Conservation (phyloP, 2,329 filamentous ascomycete genomes). For the Plenodomus lindquistii region DNA sequence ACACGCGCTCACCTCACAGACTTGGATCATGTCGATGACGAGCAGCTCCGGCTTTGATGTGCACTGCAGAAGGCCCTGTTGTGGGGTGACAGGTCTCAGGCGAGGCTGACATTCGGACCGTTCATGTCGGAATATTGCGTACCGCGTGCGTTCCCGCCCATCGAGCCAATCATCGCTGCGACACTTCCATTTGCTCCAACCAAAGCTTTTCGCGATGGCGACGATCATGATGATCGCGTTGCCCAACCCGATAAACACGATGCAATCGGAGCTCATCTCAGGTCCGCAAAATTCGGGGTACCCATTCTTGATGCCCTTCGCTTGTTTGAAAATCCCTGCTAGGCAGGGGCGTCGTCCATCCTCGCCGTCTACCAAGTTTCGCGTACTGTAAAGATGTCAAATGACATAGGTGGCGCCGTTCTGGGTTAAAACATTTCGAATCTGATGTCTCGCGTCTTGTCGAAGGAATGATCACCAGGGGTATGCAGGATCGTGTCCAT, state of each 20-base stretch:
- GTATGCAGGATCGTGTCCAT: too few relatives aligned
- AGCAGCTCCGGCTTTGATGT: neutral
- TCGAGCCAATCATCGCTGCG: constrained; percentile 7
- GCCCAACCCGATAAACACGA: constrained; percentile 3
- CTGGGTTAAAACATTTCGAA: too few relatives aligned
- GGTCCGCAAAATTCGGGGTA: neutral
- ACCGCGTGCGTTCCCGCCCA: constrained; percentile 5
- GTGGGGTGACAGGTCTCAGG: constrained; percentile 1
- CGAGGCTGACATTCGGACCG: constrained; percentile 13
- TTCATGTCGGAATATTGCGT: constrained; percentile 8
- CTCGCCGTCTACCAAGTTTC: neutral
- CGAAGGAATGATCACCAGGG: too few relatives aligned
- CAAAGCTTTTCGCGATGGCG: constrained; percentile 8
- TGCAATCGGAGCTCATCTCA: too few relatives aligned
- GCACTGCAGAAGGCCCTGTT: constrained; percentile 13
- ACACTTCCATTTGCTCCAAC: neutral
- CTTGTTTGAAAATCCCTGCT: neutral
- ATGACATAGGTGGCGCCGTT: neutral
- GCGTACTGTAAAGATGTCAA: too few relatives aligned
- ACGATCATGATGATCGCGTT: constrained; percentile 6
- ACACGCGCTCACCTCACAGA: too few relatives aligned
- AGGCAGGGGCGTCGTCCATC: neutral
- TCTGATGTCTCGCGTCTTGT: too few relatives aligned
- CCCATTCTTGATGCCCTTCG: neutral
- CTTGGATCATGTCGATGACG: neutral